These are phyloP conservation scores for Suillus weaverae DNA, from an alignment of 768 basidiomycete species.

Conservation along the genomic window DNA sequence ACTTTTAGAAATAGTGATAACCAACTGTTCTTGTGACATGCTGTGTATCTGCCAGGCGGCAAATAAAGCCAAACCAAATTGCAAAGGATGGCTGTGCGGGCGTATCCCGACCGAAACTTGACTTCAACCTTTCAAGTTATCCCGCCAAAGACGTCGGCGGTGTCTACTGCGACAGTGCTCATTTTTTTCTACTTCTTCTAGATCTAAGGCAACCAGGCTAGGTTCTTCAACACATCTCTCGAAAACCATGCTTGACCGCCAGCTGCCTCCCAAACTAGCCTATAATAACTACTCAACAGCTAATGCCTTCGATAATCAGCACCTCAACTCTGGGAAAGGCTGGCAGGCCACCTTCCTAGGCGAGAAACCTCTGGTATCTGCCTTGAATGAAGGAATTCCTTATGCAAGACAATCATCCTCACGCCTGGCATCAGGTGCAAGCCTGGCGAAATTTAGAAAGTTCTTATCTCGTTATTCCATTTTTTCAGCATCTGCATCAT, in stretches of 20 bases:
- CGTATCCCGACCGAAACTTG: background rate
- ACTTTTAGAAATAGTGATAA: background rate
- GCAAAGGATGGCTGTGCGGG: constrained; percentile 8
- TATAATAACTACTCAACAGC: constrained; percentile 17
- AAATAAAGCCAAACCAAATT: constrained; percentile 3
- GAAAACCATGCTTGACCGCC: constrained; percentile 16
- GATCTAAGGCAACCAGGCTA: background rate
- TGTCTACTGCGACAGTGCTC: constrained; percentile 1
- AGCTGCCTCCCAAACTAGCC: constrained; percentile 7
- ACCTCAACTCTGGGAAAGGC: constrained; percentile 13
- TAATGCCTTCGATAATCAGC: constrained; percentile 20
- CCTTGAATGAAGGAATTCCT: constrained; percentile 8
- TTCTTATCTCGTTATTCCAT: constrained; percentile 20
- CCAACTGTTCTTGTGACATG: background rate
- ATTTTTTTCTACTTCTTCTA: background rate
- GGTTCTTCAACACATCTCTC: background rate
- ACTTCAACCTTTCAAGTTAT: background rate
- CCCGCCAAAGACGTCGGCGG: background rate
- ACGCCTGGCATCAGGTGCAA: constrained; percentile 11
- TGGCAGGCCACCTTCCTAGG: constrained; percentile 27
- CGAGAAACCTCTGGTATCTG: constrained; percentile 10
- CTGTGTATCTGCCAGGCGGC: background rate
- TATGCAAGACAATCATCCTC: constrained; percentile 9
- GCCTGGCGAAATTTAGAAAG: constrained; percentile 18
- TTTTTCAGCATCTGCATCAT: constrained; percentile 23